These are phyloP conservation scores for Glomus cerebriforme DNA, from an alignment of 192 early-diverging fungal genomes.

Conservation along the genomic window DNA sequence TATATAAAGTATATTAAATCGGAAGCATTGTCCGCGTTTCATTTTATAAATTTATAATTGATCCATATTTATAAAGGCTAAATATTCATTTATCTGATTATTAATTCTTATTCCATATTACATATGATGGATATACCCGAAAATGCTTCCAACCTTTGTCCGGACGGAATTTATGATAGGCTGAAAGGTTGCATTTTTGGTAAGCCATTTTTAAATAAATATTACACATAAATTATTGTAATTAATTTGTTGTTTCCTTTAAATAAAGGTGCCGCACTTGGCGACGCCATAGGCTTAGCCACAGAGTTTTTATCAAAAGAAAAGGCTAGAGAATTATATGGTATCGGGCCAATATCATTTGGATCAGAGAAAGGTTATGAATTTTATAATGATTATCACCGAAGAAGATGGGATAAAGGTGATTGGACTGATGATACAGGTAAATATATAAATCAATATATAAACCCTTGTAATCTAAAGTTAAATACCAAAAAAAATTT, in stretches of 20 bases:
- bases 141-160: background rate
- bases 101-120: background rate
- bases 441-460: background rate
- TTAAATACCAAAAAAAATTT: no score
- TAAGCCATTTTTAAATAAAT: background rate
- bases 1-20: no score
- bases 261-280: slow-evolving; percentile 56
- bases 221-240: background rate
- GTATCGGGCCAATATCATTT: slow-evolving; percentile 61
- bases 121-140: background rate
- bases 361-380: slow-evolving; percentile 48
- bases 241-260: background rate
- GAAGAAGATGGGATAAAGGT: slow-evolving; percentile 42
- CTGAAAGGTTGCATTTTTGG: background rate
- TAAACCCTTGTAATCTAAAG: background rate
- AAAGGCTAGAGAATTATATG: slow-evolving; percentile 49
- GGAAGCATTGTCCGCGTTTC: no score
- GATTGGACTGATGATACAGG: slow-evolving; percentile 54
- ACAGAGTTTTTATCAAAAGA: slow-evolving; percentile 62
- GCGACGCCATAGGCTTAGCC: slow-evolving; percentile 64
- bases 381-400: slow-evolving; percentile 45
- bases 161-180: background rate
- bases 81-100: background rate
- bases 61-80: no score
- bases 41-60: no score